Evolutionary conservation across 2,329 filamentous ascomycete species (phyloP).

Genomic region (Penicillium concentricum): DNA sequence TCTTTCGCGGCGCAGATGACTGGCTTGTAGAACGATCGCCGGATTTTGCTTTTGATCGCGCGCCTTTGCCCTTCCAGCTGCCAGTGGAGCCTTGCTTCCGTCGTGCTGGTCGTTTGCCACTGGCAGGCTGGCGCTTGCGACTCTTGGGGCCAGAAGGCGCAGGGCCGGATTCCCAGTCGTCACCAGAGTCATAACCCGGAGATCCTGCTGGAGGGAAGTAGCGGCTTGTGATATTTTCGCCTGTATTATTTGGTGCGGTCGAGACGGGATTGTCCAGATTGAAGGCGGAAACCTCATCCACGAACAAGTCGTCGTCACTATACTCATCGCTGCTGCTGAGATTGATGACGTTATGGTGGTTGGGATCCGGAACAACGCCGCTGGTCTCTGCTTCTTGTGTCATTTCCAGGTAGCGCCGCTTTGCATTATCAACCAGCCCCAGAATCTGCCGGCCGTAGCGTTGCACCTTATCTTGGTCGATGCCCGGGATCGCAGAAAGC

Average conservation of each 20-base stretch:
- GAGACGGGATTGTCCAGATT: constrained; percentile 23
- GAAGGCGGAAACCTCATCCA: constrained; percentile 26
- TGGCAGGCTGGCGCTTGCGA: constrained; percentile 25
- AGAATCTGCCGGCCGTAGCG: constrained; percentile 46
- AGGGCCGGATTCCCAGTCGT: constrained; percentile 19
- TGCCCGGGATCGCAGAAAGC: constrained; percentile 41
- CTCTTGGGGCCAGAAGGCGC: constrained; percentile 21
- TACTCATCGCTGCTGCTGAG: constrained; percentile 45
- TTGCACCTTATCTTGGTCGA: constrained; percentile 47
- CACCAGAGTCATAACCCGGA: constrained; percentile 22
- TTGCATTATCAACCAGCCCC: constrained; percentile 41
- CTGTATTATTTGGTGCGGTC: constrained; percentile 13
- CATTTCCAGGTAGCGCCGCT: constrained; percentile 44
- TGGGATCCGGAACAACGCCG: constrained; percentile 46
- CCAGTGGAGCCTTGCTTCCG: constrained; percentile 26
- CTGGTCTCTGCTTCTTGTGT: constrained; percentile 50
- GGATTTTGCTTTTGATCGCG: constrained; percentile 24
- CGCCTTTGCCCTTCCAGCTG: constrained; percentile 25
- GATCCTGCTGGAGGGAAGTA: constrained; percentile 33
- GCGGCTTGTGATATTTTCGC: constrained; percentile 31
- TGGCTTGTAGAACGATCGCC: constrained; percentile 22
- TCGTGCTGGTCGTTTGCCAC: constrained; percentile 23
- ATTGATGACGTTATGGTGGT: constrained; percentile 48
- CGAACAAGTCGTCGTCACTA: constrained; percentile 35
- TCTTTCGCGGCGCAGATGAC: constrained; percentile 24